A percentile compares a stretch with the other conserved stretches of the same genome.
phyloP scores from a whole-genome alignment of 352 stramenopile genomes.

The Saprolegnia diclina region DNA sequence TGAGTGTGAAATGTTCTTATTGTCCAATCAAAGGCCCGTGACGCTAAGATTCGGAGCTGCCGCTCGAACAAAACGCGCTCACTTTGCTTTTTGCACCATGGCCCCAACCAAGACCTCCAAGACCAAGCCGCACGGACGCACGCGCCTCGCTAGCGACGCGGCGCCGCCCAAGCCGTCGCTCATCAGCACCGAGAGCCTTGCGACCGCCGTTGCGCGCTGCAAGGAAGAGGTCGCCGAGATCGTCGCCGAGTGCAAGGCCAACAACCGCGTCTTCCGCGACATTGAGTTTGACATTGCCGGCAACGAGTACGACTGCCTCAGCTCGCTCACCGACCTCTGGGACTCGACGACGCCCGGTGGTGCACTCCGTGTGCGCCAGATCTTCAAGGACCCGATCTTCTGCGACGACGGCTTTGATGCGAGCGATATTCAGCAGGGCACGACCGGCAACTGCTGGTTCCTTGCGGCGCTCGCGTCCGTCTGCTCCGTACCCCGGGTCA shows the following conservation, averaged over 20 bases:
- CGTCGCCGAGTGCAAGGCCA: constrained; percentile 11
- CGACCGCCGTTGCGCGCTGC: constrained; percentile 7
- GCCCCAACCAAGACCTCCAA: too few relatives aligned
- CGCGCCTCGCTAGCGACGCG: too few relatives aligned
- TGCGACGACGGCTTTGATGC: constrained; percentile 52
- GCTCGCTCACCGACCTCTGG: constrained; percentile 8
- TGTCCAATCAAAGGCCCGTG: too few relatives aligned
- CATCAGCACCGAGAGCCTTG: not conserved
- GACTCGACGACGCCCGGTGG: constrained; percentile 21
- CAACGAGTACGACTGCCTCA: constrained; percentile 15
- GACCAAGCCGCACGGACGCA: too few relatives aligned
- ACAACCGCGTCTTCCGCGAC: constrained; percentile 20
- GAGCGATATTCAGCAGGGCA: constrained; percentile 64
- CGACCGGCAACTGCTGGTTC: constrained; percentile 76
- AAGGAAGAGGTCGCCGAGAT: constrained; percentile 18
- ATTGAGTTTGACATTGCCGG: constrained; percentile 11
- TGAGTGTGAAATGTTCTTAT: too few relatives aligned
- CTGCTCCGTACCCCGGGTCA: constrained; percentile 53
- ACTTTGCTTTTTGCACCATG: too few relatives aligned
- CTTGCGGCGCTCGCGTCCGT: constrained; percentile 65
- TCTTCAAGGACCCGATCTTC: constrained; percentile 40
- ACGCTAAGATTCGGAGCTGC: too few relatives aligned
- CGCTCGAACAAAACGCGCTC: too few relatives aligned
- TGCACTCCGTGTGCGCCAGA: constrained; percentile 34
- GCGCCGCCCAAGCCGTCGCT: constrained; percentile 12